phyloP scores from a whole-genome alignment of 2,329 filamentous ascomycete genomes.

The Diplocarpon rosae region DNA sequence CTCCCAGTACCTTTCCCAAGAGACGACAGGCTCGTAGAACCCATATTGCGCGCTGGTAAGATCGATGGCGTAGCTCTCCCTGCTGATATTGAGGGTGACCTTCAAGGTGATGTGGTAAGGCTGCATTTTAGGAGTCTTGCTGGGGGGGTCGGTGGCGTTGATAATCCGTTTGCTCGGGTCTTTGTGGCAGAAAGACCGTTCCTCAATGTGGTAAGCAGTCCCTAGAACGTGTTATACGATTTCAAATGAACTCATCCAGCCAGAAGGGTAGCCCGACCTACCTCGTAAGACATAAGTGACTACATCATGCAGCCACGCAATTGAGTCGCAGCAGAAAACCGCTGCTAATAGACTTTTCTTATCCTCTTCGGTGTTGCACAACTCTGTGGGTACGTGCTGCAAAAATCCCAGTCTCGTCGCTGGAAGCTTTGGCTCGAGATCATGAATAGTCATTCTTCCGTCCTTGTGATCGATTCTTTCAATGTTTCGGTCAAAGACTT shows the following conservation, averaged over 20 bases:
- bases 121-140: background rate
- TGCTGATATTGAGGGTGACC: background rate
- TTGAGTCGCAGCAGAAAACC: constrained; percentile 2
- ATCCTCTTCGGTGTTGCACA: background rate
- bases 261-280: background rate
- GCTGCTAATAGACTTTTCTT: constrained; percentile 2
- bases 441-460: background rate
- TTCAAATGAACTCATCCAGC: no score
- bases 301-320: constrained; percentile 7
- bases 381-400: no score
- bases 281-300: constrained; percentile 4
- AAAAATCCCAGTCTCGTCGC: background rate
- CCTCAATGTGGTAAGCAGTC: no score
- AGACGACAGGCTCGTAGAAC: constrained; percentile 4
- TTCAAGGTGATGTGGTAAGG: constrained; percentile 1
- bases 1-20: background rate
- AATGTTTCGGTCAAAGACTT: background rate
- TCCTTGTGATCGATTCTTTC: constrained; percentile 1
- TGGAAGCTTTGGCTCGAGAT: background rate
- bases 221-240: no score
- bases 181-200: no score
- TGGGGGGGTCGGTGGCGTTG: background rate
- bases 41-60: constrained; percentile 10
- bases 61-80: constrained; percentile 8
- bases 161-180: background rate